Percentiles rank a stretch among this genome's conserved stretches.
phyloP scores from a whole-genome alignment of 208 protist species.

The Baffinella frigidus region DNA sequence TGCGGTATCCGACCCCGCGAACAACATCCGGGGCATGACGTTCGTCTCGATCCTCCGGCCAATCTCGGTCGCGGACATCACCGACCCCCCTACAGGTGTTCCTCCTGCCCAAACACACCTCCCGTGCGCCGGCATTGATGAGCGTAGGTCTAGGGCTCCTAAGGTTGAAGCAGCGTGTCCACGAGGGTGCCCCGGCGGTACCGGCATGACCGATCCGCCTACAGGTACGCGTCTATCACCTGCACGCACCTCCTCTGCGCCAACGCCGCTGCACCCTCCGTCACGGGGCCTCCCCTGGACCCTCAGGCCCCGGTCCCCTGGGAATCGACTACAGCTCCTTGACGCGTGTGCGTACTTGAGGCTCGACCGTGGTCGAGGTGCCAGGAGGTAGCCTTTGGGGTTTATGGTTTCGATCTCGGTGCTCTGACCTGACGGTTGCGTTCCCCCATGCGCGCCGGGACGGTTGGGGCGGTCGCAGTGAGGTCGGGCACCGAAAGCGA shows the following conservation, averaged over 20 bases:
- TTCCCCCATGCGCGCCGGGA: not conserved
- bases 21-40: constrained; percentile 50
- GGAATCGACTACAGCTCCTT: too few relatives aligned
- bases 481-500: too few relatives aligned
- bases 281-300: too few relatives aligned
- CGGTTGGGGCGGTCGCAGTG: not conserved
- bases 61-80: constrained; percentile 34
- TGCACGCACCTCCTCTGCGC: not conserved
- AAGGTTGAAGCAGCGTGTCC: not conserved
- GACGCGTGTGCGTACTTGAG: too few relatives aligned
- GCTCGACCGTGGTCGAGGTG: not conserved
- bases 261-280: too few relatives aligned
- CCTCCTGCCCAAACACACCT: too few relatives aligned
- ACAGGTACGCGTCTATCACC: not conserved
- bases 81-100: not conserved
- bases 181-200: not conserved
- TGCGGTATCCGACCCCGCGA: constrained; percentile 43
- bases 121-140: too few relatives aligned
- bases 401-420: not conserved
- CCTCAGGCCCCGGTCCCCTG: too few relatives aligned
- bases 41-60: constrained; percentile 38
- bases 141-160: not conserved
- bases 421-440: not conserved
- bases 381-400: not conserved
- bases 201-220: not conserved